A percentile compares a stretch with the other conserved stretches of the same genome.
Conservation (phyloP, 2,329 filamentous ascomycete genomes). For the Fulvia fulva region DNA sequence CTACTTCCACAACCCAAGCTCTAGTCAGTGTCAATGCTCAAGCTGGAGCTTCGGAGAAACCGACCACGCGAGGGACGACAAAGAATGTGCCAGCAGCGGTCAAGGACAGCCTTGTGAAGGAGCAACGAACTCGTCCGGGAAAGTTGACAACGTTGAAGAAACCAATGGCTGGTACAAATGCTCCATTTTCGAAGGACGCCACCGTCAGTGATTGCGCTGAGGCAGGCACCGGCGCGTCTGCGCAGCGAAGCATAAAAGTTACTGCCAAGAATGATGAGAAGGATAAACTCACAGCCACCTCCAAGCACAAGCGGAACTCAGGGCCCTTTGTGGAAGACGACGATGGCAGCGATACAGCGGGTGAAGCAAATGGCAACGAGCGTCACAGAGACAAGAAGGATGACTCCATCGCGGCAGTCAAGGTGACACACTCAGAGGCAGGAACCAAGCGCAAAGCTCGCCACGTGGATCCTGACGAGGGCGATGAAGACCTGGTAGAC, state of each 20-base stretch:
- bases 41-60: not conserved
- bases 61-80: not conserved
- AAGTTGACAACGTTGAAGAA: not conserved
- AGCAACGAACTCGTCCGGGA: not conserved
- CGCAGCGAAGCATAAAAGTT: not conserved
- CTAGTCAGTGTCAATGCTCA: not conserved
- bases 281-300: not conserved
- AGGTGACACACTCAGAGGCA: too few species aligned
- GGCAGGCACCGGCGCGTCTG: not conserved
- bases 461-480: not conserved
- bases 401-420: too few species aligned
- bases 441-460: not conserved
- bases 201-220: not conserved
- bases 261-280: not conserved
- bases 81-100: not conserved
- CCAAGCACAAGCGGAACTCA: not conserved
- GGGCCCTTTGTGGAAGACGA: not conserved
- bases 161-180: not conserved
- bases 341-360: not conserved
- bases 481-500: not conserved
- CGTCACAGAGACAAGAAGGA: too few species aligned
- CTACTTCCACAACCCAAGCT: not conserved
- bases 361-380: not conserved
- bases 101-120: not conserved
- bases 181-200: not conserved